Evolutionary conservation across 345 rosid genomes (phyloP), one percentile per base, ranked within the genome.

Genomic region (Salix exigua): DNA sequence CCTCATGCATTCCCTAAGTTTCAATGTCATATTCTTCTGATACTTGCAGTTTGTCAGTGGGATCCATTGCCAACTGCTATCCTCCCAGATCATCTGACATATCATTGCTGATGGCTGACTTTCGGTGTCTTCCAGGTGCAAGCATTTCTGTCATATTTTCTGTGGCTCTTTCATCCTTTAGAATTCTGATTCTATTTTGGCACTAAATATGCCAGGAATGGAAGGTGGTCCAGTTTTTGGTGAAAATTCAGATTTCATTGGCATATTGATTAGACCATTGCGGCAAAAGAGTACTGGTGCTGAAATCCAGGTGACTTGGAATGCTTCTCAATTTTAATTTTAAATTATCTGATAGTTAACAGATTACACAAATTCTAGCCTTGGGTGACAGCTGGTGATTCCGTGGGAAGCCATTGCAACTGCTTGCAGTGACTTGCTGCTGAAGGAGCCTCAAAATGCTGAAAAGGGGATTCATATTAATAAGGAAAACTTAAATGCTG

Each of bases 361-460:
- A 80, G 85, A 84, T 88, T 83, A 91, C 86, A 81, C 85, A 89
- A 87, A 86, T 75, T 88, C 84, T 96, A 89, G 97, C 88, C 85
- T 96, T 91, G 86, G 97, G 86, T 92, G 85, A 89, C 97, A 91
- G 99, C 94, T 92, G 85, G 90, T 96, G 96, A 93, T 96, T 85
- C 98, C 98, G 4, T 96, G 98, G 98, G 95, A 88, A 83, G 97
- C 97, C 89, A 87, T 96, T 85, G 88, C 93, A 85, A 80, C 89
- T 86, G 92, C 96, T 88, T 91, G 91, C 83, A 82, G 87, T 79
- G 87, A 88, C 88, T 86, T 91, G 79, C 92, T 93, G 86, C 88
- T 83, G 84, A 86, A 89, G 86, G 87, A 85, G 86, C 86, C 94
- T 75, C 84, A 79, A 77, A 81, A 63, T 73, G 89, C 76, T 68